Evolutionary conservation across 2,329 filamentous ascomycete species (phyloP).

Genomic region (Colletotrichum musicola): DNA sequence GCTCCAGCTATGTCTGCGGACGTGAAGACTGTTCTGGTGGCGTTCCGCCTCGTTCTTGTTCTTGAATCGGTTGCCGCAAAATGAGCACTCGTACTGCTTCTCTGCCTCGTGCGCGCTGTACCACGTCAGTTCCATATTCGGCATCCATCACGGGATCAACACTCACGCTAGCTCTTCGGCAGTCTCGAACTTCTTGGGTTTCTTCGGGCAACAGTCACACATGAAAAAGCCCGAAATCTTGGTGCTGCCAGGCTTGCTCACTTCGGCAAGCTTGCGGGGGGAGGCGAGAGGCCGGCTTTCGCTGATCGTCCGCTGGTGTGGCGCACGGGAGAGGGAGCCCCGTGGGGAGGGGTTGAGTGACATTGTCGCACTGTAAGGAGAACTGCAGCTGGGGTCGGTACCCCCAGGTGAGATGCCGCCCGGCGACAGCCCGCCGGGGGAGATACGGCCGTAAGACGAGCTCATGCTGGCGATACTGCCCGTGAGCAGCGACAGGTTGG

Average conservation of each 20-base stretch:
- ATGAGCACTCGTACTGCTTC: slow-evolving; percentile 95
- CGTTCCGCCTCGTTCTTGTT: slow-evolving; percentile 99
- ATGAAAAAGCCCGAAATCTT: slow-evolving; percentile 70
- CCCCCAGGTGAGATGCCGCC: slow-evolving; percentile 65
- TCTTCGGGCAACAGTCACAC: slow-evolving; percentile 97
- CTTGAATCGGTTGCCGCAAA: slow-evolving; percentile 96
- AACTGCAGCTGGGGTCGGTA: slow-evolving; percentile 55
- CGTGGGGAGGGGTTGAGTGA: slow-evolving; percentile 64
- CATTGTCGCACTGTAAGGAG: slow-evolving; percentile 62
- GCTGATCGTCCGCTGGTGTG: slow-evolving; percentile 62
- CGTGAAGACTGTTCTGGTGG: slow-evolving; percentile 94
- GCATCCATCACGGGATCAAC: slow-evolving; percentile 34
- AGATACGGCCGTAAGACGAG: slow-evolving; percentile 59
- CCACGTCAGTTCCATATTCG: slow-evolving; percentile 41
- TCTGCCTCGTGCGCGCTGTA: slow-evolving; percentile 87
- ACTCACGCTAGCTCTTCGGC: slow-evolving; percentile 85
- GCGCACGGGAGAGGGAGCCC: slow-evolving; percentile 57
- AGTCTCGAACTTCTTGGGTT: slow-evolving; percentile 94
- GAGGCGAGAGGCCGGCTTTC: slow-evolving; percentile 57
- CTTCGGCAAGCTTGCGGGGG: slow-evolving; percentile 64
- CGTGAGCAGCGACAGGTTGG: slow-evolving; percentile 57
- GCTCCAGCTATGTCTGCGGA: slow-evolving; percentile 95
- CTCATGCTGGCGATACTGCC: slow-evolving; percentile 56
- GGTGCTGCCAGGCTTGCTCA: slow-evolving; percentile 59
- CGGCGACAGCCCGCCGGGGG: slow-evolving; percentile 58